phyloP scores from a whole-genome alignment of 306 rosid species.

The Citrullus amarus region DNA sequence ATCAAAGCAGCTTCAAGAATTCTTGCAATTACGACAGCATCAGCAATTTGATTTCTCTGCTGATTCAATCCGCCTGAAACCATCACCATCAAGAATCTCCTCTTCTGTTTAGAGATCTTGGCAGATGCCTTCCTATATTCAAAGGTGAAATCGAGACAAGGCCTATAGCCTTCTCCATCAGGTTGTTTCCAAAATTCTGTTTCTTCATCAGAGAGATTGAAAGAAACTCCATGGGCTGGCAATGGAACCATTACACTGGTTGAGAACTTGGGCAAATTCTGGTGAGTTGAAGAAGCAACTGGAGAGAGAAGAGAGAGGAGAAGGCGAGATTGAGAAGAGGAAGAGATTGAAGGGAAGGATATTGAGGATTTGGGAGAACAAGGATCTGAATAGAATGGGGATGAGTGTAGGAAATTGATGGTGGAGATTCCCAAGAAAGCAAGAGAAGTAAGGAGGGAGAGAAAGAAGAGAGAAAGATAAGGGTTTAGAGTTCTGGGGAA shows the following conservation, averaged over 20 bases:
- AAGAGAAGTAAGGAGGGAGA: slow-evolving; percentile 27
- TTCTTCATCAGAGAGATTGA: slow-evolving; percentile 23
- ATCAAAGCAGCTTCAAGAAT: slow-evolving; percentile 45
- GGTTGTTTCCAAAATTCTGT: slow-evolving; percentile 49
- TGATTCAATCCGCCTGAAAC: slow-evolving; percentile 50
- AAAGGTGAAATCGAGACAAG: slow-evolving; percentile 34
- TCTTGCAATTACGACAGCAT: slow-evolving; percentile 46
- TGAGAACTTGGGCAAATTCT: slow-evolving; percentile 12
- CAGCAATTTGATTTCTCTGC: slow-evolving; percentile 50
- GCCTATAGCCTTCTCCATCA: slow-evolving; percentile 23
- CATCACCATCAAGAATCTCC: slow-evolving; percentile 40
- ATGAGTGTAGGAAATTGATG: slow-evolving; percentile 12
- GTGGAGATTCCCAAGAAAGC: slow-evolving; percentile 22
- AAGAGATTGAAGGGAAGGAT: not conserved
- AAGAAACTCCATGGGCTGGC: slow-evolving; percentile 19
- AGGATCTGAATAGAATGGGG: slow-evolving; percentile 1
- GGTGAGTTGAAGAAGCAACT: not conserved
- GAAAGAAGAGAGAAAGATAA: slow-evolving; percentile 15
- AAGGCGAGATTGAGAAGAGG: not conserved
- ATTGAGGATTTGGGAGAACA: slow-evolving; percentile 3
- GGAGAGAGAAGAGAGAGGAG: slow-evolving; percentile 15
- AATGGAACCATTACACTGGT: slow-evolving; percentile 23
- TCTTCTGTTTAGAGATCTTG: slow-evolving; percentile 24
- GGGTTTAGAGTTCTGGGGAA: slow-evolving; percentile 9
- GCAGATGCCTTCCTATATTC: slow-evolving; percentile 27